These are phyloP conservation scores for Miamiensis avidus DNA, from an alignment of 169 alveolate species.

Conservation along the genomic window DNA sequence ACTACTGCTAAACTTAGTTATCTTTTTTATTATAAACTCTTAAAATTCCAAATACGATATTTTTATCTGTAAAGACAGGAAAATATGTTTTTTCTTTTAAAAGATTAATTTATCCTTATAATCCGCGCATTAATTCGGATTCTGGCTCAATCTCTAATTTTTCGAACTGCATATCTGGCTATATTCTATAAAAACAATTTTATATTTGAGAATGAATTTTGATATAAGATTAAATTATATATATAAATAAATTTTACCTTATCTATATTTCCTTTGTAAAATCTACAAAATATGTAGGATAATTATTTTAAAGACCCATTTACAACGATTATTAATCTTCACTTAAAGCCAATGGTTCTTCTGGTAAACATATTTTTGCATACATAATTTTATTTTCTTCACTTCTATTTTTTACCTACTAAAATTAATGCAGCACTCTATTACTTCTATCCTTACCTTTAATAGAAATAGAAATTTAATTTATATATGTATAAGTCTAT, in stretches of 20 bases:
- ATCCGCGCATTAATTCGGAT: neutral
- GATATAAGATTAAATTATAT: no score
- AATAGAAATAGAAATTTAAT: no score
- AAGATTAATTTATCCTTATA: no score
- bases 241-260: neutral
- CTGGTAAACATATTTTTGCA: neutral
- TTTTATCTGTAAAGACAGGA: neutral
- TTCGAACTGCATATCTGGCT: neutral
- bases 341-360: neutral
- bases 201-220: no score
- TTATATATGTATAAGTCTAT: no score
- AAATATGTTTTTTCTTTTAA: neutral
- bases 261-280: neutral
- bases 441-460: no score
- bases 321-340: no score
- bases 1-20: neutral
- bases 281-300: neutral
- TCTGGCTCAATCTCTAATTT: neutral
- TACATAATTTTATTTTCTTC: neutral
- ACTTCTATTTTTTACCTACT: no score
- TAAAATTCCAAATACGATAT: neutral
- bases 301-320: neutral
- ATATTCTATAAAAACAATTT: neutral
- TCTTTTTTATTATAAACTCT: no score
- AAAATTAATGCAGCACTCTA: neutral